phyloP scores from a whole-genome alignment of 1,284 basidiomycete genomes.

The Takashimella tepidaria region DNA sequence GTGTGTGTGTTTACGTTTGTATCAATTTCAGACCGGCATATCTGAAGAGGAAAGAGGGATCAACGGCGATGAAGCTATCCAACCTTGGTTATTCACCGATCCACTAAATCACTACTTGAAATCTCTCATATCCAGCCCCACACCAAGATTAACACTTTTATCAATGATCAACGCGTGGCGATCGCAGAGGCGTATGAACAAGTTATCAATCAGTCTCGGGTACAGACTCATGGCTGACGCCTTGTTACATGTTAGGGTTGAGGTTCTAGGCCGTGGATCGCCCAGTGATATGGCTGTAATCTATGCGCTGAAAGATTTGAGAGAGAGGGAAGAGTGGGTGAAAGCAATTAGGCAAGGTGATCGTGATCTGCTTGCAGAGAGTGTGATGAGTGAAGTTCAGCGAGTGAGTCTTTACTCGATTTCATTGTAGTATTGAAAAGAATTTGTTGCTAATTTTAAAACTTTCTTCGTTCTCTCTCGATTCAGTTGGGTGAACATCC shows the following conservation, averaged over 20 bases:
- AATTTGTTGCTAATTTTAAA: background rate
- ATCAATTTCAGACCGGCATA: background rate
- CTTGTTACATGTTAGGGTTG: constrained; percentile 60
- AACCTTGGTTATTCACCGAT: constrained; percentile 61
- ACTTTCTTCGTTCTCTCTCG: too few species aligned
- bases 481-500: constrained; percentile 53
- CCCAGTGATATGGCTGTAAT: constrained; percentile 68
- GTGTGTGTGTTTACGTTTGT: background rate
- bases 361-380: constrained; percentile 25
- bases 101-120: constrained; percentile 40
- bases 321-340: constrained; percentile 53
- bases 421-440: background rate
- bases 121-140: background rate
- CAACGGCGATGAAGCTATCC: constrained; percentile 29
- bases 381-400: constrained; percentile 48
- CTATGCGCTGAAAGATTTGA: constrained; percentile 56
- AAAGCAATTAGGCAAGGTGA: constrained; percentile 37
- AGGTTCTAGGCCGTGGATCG: constrained; percentile 61
- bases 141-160: constrained; percentile 48
- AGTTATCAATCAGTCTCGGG: constrained; percentile 46
- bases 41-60: constrained; percentile 26
- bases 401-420: constrained; percentile 45
- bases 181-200: constrained; percentile 52
- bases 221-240: constrained; percentile 56
- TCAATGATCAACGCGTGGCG: constrained; percentile 59